Base-by-base conservation (phyloP, 495 filamentous ascomycete genomes). In the Penicillium taxi region DNA sequence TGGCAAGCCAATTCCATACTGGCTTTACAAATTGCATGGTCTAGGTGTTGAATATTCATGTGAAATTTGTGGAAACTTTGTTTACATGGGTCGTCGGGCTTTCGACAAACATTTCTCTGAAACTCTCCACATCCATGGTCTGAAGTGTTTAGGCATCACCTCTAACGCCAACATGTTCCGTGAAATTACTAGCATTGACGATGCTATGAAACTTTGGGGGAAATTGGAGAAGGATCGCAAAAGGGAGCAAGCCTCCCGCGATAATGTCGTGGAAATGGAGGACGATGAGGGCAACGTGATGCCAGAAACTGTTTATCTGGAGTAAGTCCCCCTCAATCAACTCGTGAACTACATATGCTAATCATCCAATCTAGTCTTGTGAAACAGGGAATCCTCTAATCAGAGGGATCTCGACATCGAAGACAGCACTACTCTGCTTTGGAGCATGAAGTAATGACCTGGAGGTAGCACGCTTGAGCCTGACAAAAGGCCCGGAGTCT, bases 61-160 rank as follows among this genome's bases (percentile, higher is more conserved):
- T 64, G 90, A 96, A 52, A 84, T 98, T 26, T 98, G 93, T 56
- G 91, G 91, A 32, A 96, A 96, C 61, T 95, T 84, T 54, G 87
- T 96, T 32, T 98, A 98, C 64, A 94, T 93, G 77, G 91, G 91
- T 12, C 75, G 91, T 26, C 76, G 91, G 13, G 90, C 89, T 2
- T 98, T 95, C 41, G 91, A 98, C 53, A 98, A 96, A 69, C 91
- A 98, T 53, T 98, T 98, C 64, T 88, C 86, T 41, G 91, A 96
- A 57, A 80, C 86, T 8, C 67, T 83, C 35, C 91, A 98, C 53
- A 84, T 94, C 23, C 86, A 93, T 47, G 93, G 93, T 3, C 59
- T 98, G 44, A 91, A 91, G 54, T 94, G 88, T 50, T 62, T 98
- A 30, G 91, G 91, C 1, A 89, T 98, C 48, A 93, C 84, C 0